Evolutionary conservation across 306 rosid genomes (phyloP).

Genomic region (Acacia acuminata): DNA sequence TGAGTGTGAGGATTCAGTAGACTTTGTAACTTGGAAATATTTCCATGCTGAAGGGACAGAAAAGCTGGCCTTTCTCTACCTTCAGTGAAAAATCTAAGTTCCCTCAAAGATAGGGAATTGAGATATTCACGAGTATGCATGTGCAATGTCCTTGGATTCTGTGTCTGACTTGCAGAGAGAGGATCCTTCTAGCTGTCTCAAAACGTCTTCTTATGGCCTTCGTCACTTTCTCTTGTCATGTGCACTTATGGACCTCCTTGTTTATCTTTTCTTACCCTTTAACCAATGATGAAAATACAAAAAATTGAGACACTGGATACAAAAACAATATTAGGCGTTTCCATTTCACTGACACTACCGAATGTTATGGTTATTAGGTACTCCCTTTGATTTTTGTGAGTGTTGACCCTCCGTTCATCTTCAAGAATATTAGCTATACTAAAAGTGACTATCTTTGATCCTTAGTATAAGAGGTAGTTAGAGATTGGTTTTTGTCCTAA

Average conservation of each 20-base stretch:
- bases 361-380: not conserved
- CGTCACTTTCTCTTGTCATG: conserved; percentile 13
- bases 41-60: not conserved
- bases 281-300: not conserved
- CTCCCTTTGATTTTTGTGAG: not conserved
- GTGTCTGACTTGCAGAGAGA: conserved; percentile 23
- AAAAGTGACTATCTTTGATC: not conserved
- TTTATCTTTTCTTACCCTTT: not conserved
- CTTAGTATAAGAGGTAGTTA: no score
- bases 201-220: conserved; percentile 41
- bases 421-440: not conserved
- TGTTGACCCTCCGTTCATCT: not conserved
- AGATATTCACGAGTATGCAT: conserved; percentile 37
- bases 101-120: conserved; percentile 43
- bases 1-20: not conserved
- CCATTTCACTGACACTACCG: not conserved
- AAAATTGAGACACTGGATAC: not conserved
- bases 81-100: conserved; percentile 20
- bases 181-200: conserved; percentile 40
- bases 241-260: conserved; percentile 34
- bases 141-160: not conserved
- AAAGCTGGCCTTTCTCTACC: not conserved
- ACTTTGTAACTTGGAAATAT: not conserved
- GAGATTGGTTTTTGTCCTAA: no score
- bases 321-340: not conserved